These are phyloP conservation scores for Hypoxylon sp. DNA, from an alignment of 2,329 filamentous ascomycete genomes.

Conservation along the genomic window DNA sequence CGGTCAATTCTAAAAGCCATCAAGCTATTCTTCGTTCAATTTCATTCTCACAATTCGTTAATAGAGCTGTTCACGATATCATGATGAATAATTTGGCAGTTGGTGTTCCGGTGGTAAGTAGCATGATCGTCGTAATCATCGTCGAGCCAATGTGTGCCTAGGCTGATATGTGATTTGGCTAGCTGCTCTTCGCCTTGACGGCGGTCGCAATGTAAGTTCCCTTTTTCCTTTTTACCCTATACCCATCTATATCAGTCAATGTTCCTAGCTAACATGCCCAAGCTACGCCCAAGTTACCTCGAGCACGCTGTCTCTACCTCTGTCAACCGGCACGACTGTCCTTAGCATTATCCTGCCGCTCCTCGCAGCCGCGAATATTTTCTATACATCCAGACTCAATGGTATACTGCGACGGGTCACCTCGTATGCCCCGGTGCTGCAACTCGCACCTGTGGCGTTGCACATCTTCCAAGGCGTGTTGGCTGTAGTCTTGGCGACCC, in stretches of 20 bases:
- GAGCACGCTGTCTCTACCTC: constrained; percentile 43
- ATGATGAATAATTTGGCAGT: constrained; percentile 19
- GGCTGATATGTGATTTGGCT: constrained; percentile 9
- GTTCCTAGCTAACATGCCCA: constrained; percentile 6
- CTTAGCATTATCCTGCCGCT: constrained; percentile 45
- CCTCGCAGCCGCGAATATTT: constrained; percentile 41
- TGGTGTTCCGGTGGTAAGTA: constrained; percentile 15
- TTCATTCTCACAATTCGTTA: too few species aligned
- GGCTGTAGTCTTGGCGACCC: constrained; percentile 55
- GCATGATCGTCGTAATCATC: not conserved
- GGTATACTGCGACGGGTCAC: constrained; percentile 3
- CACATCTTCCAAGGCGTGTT: constrained; percentile 55
- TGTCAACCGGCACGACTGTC: constrained; percentile 42
- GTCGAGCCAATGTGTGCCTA: not conserved
- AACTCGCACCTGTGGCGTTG: constrained; percentile 47
- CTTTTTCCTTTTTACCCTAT: not conserved
- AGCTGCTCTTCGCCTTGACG: constrained; percentile 26
- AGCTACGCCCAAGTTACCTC: constrained; percentile 45
- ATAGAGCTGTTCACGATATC: too few species aligned
- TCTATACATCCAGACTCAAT: constrained; percentile 35
- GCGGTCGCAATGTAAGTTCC: constrained; percentile 33
- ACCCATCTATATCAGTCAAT: not conserved
- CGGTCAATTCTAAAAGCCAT: too few species aligned
- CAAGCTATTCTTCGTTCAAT: too few species aligned
- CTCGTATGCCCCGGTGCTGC: constrained; percentile 10